Base-by-base conservation (phyloP, 2,329 filamentous ascomycete species). In the Fusarium subtropicale region DNA sequence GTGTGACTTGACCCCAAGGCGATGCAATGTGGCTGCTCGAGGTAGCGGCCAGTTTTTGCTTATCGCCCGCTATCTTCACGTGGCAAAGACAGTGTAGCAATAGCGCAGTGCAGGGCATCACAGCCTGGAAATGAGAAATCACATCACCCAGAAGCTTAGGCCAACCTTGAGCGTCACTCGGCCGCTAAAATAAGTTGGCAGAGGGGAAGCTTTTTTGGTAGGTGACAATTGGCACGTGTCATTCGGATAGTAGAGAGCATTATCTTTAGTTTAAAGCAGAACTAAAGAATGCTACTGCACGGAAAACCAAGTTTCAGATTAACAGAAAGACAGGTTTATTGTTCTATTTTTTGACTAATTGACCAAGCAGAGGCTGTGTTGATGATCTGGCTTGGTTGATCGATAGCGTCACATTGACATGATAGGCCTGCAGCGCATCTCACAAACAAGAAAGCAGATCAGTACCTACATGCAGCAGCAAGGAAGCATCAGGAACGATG, bases 51-150 rank as follows among this genome's bases (percentile, higher is more conserved):
- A 71, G 63, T 52, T 75, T 74, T 74, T 73, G 42, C 60, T 75
- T 75, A 75, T 75, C 71, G 56, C 26, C 20, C 30, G 47, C 70
- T 75, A 75, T 75, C 73, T 74, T 74, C 73, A 75, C 73, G 72
- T 74, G 73, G 66, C 51, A 38, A 36, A 59, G 26, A 33, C 22
- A 52, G 28, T 8, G 13, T 28, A 51, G 47, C 47, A n/a, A 18
- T 26, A 50, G 47, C 18, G 33, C 18, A 51, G n/a, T 22, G 15
- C 48, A 51, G 48, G 48, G 48, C 48, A 51, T 39, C 22, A 30
- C 47, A 56, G 36, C 34, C 34, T 38, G 34, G 13, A n/a, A 39
- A 13, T 22, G 20, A 18, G 28, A 50, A 24, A 60, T 46, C 53
- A 60, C 52, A 67, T 59, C 33, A 44, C 39, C 53, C 48, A 64